Base-by-base conservation (phyloP, 192 early-diverging fungal genomes). In the Dissophora ornata region DNA sequence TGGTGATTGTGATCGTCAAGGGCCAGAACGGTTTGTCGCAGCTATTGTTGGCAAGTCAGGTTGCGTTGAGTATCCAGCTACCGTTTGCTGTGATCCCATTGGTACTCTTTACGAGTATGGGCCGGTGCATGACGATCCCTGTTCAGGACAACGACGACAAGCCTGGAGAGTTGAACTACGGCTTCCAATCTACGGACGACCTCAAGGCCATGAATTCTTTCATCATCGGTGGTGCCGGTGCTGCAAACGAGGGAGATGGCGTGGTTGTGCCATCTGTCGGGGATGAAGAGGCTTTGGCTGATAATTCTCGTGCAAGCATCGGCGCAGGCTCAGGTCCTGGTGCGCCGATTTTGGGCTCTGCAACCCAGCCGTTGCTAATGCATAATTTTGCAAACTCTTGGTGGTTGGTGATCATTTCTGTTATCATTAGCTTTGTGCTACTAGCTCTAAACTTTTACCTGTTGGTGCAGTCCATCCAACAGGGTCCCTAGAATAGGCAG, bases 41-140 rank as follows among this genome's bases (percentile, higher is more conserved):
- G 9, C 81, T 94, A 55, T 62, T 95, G 29, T 83, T 94, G 19
- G 83, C 81, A 4, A 87, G 82, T 62, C 94, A 95, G 66, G 92
- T 95, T n/a, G 90, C 92, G 1, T 59, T 95, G 9, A 86, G 86
- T 67, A 53, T 95, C 26, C 94, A 95, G 61, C 60, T 95, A 19
- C 92, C 94, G 6, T 95, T 95, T 79, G 92, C 92, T 6, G 90
- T 95, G 15, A 85, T 92, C 75, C 93, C 92, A 18, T 79, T 94
- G 45, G 85, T 93, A 13, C 81, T 83, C 40, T 90, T 94, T 51
- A 92, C 91, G 0, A 59, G 83, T 25, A 82, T 45, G 79, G 80
- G 81, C 34, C 59, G 70, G 1, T 64, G 87, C 24, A 90, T 90
- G 89, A 80, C 69, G 15, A 71, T 80, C 48, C 50, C 67, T 47